A percentile compares a stretch with the other conserved stretches of the same genome.
Evolutionary conservation across 2,329 filamentous ascomycete species (phyloP).

Genomic region (Aspergillus fumigatus): DNA sequence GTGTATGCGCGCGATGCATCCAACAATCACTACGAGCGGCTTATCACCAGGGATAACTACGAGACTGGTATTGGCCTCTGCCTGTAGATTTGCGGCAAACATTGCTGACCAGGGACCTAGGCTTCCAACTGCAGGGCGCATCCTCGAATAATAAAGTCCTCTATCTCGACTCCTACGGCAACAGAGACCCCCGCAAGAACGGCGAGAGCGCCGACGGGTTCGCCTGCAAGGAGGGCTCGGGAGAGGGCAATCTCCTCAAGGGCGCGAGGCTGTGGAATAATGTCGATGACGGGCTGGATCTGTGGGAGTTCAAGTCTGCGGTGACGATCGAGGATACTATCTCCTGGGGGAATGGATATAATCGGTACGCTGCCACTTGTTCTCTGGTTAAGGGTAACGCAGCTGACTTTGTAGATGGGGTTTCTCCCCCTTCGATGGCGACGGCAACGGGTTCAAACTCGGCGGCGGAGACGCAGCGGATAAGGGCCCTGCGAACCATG

Average conservation of each 20-base stretch:
- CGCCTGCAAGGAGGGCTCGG: constrained; percentile 15
- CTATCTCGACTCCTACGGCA: constrained; percentile 15
- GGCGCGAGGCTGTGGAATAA: constrained; percentile 15
- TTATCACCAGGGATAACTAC: constrained; percentile 14
- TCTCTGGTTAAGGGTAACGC: too few species aligned
- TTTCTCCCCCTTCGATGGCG: constrained; percentile 15
- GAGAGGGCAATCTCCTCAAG: constrained; percentile 12
- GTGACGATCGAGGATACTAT: constrained; percentile 16
- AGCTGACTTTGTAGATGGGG: constrained; percentile 8
- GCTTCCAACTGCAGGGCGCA: constrained; percentile 12
- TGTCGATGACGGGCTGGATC: constrained; percentile 15
- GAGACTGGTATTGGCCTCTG: constrained; percentile 7
- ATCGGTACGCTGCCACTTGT: constrained; percentile 3
- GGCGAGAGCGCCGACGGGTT: constrained; percentile 16
- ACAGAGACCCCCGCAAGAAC: constrained; percentile 16
- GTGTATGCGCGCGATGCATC: constrained; percentile 14
- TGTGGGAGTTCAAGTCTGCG: constrained; percentile 17
- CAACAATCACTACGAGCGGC: constrained; percentile 15
- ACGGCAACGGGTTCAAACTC: constrained; percentile 18
- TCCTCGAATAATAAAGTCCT: constrained; percentile 13
- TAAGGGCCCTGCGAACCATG: constrained; percentile 13
- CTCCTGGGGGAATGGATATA: constrained; percentile 14
- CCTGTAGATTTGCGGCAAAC: not conserved
- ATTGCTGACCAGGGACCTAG: not conserved
- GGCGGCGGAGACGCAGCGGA: constrained; percentile 14